Conservation (phyloP, 345 rosid species). For the Arabis alpina region DNA sequence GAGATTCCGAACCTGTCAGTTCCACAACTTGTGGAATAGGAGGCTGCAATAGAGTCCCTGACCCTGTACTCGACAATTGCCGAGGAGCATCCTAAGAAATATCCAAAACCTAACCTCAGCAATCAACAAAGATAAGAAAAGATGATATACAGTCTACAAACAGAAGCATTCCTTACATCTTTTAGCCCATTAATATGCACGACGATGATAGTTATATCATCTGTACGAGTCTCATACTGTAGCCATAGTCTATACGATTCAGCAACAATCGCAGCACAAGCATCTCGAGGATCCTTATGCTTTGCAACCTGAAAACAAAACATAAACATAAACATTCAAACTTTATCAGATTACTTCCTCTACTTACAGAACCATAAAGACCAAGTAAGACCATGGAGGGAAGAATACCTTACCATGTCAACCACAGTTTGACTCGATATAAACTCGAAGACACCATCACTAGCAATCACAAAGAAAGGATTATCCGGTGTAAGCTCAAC, state of each 20-base stretch:
- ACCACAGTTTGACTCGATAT: conserved; percentile 93
- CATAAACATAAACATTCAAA: not conserved
- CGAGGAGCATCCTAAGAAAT: conserved; percentile 59
- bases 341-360: not conserved
- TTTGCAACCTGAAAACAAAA: conserved; percentile 75
- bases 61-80: conserved; percentile 50
- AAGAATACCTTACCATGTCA: conserved; percentile 89
- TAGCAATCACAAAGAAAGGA: conserved; percentile 95
- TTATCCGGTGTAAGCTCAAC: conserved; percentile 77
- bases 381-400: conserved; percentile 35
- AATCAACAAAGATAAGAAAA: conserved; percentile 31
- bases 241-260: conserved; percentile 99
- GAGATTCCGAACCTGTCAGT: conserved; percentile 84
- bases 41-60: conserved; percentile 50
- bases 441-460: conserved; percentile 99
- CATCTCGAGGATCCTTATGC: conserved; percentile 96
- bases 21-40: conserved; percentile 81
- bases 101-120: conserved; percentile 21
- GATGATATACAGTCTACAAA: conserved; percentile 19
- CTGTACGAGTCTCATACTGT: conserved; percentile 99
- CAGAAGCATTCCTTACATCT: conserved; percentile 55
- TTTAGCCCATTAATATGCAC: conserved; percentile 83
- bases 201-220: conserved; percentile 95
- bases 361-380: not conserved
- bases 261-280: conserved; percentile 99